Base-by-base conservation (phyloP, 78 protist species). In the Dictyostelium purpureum region DNA sequence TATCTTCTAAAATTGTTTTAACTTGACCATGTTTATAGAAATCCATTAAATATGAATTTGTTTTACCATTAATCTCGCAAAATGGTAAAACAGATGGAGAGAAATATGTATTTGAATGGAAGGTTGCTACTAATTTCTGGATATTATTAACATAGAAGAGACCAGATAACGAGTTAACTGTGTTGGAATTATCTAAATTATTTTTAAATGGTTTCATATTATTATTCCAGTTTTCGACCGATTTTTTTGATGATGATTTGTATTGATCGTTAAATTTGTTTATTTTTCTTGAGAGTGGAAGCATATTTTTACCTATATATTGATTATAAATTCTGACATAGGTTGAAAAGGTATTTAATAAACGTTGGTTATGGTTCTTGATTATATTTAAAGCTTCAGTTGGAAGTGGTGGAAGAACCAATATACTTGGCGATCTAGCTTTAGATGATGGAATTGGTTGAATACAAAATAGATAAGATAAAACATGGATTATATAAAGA, bases 1-100 rank as follows among this genome's bases (percentile, higher is more conserved):
- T 79, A 40, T 47, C 74, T 11, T 45, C 35, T 18, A 49, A 65
- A 16, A 79, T 28, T 21, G 88, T 47, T 33, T 45, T 65, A 21
- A n/a, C n/a, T 66, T 79, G 88, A 0, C 31, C 18, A 12, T 79
- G 88, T 35, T 66, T 61, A 57, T 45, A 66, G 51, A 79, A 79
- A 66, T 79, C 88, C 16, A 79, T 21, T 7, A 79, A 40, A 28
- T 79, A 79, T 4, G 69, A 47, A 26, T 79, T 79, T 0, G 31
- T 24, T 1, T 12, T 19, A 16, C 52, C 40, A 7, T 79, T 26
- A 6, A 47, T 6, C 24, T 79, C 11, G 45, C 75, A 38, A 43
- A 65, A 38, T 47, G 88, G 88, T 47, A 79, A 40, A 24, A 65
- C 38, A 31, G 51, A 49, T 7, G 38, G 16, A 37, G 47, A 43